A percentile compares a stretch with the other conserved stretches of the same genome.
Conservation (phyloP, 257 asterid species). For the Prunella vulgaris region DNA sequence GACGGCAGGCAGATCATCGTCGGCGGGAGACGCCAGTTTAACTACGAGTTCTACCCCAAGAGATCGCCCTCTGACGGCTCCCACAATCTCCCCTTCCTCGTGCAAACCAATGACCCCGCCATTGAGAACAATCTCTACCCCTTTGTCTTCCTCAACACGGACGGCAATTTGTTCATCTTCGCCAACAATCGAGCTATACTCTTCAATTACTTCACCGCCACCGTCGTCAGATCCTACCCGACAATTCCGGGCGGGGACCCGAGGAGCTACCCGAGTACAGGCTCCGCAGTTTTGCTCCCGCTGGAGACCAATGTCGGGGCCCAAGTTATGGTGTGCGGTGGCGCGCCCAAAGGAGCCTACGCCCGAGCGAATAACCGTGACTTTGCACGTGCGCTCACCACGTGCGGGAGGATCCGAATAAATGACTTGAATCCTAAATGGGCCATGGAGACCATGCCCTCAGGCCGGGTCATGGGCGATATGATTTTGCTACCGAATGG, state of each 20-base stretch:
- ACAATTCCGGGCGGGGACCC: conserved; percentile 48
- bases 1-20: conserved; percentile 39
- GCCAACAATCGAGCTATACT: conserved; percentile 47
- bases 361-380: conserved; percentile 24
- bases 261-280: conserved; percentile 55
- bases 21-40: conserved; percentile 43
- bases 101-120: conserved; percentile 29
- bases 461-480: conserved; percentile 53
- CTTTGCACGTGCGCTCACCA: conserved; percentile 35
- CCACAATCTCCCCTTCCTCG: conserved; percentile 27
- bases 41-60: conserved; percentile 47
- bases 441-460: conserved; percentile 52
- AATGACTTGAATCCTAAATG: conserved; percentile 39
- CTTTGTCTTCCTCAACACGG: conserved; percentile 38
- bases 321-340: conserved; percentile 52
- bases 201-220: conserved; percentile 22
- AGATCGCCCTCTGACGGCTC: background rate
- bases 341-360: conserved; percentile 49
- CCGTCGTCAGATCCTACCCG: conserved; percentile 34
- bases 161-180: conserved; percentile 50
- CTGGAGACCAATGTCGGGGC: conserved; percentile 15
- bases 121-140: conserved; percentile 53
- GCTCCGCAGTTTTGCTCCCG: conserved; percentile 61
- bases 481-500: conserved; percentile 51
- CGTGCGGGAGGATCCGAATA: conserved; percentile 46